A percentile compares a stretch with the other conserved stretches of the same genome.
phyloP scores from a whole-genome alignment of 23 red algal species.

The Cyanidium caldarium region DNA sequence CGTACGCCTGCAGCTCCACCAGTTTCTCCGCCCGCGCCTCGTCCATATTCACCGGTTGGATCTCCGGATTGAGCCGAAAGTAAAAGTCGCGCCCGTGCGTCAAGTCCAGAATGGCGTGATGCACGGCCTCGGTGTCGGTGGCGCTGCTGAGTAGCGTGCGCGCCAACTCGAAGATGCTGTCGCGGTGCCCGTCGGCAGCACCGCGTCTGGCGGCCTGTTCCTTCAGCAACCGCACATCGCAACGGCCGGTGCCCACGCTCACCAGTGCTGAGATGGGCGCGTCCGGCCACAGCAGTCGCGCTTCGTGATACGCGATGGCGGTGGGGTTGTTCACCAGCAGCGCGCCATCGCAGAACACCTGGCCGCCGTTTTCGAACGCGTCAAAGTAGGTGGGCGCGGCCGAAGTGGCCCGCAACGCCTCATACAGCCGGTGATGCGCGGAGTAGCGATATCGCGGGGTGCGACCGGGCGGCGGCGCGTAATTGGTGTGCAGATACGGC shows the following conservation, averaged over 20 bases:
- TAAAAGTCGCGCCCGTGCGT: slow-evolving; percentile 9
- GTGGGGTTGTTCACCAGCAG: slow-evolving; percentile 40
- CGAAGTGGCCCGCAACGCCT: slow-evolving; percentile 21
- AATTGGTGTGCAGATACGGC: slow-evolving; percentile 35
- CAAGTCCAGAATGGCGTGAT: slow-evolving; percentile 32
- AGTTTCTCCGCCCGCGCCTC: slow-evolving; percentile 19
- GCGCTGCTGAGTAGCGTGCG: slow-evolving; percentile 21
- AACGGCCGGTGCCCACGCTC: slow-evolving; percentile 19
- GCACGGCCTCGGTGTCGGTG: slow-evolving; percentile 37
- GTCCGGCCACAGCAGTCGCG: slow-evolving; percentile 22
- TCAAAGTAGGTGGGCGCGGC: slow-evolving; percentile 41
- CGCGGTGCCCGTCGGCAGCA: neutral
- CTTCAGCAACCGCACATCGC: neutral
- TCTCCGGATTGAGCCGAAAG: slow-evolving; percentile 28
- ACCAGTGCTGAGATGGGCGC: slow-evolving; percentile 14
- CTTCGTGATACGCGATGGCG: slow-evolving; percentile 28
- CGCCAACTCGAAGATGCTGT: slow-evolving; percentile 17
- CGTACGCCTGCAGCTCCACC: neutral
- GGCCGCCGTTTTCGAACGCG: slow-evolving; percentile 8
- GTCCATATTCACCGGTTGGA: slow-evolving; percentile 14
- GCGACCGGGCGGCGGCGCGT: slow-evolving; percentile 5
- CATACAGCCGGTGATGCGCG: slow-evolving; percentile 14
- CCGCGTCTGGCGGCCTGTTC: neutral
- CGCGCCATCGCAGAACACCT: slow-evolving; percentile 35
- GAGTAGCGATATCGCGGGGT: slow-evolving; percentile 16